A percentile compares a stretch with the other conserved stretches of the same genome.
phyloP scores from a whole-genome alignment of 2,329 filamentous ascomycete genomes.

The Seiridium cupressi region DNA sequence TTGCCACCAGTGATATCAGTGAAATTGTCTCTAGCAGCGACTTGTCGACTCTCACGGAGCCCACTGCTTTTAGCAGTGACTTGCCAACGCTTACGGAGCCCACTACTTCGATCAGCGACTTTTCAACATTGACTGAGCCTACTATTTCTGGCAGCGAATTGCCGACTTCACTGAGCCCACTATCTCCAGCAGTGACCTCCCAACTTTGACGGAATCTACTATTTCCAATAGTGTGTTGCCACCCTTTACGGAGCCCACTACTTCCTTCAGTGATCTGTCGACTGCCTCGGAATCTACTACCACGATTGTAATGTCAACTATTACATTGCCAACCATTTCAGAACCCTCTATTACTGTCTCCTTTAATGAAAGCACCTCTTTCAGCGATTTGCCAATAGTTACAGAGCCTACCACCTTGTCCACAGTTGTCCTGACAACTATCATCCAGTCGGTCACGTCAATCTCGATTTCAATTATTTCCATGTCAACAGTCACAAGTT shows the following conservation, averaged over 20 bases:
- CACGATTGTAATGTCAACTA: neutral
- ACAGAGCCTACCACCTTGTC: neutral
- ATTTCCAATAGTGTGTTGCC: neutral
- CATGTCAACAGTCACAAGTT: too few species aligned
- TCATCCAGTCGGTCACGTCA: neutral
- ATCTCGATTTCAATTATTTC: neutral
- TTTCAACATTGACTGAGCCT: too few species aligned
- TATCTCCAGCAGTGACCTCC: neutral
- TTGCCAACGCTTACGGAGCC: too few species aligned
- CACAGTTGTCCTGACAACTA: neutral
- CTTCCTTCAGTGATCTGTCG: neutral
- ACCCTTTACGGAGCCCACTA: neutral
- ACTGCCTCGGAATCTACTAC: neutral
- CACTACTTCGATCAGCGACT: too few species aligned
- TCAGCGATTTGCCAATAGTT: neutral
- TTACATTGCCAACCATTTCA: neutral
- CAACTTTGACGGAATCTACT: neutral
- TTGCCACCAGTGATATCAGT: neutral
- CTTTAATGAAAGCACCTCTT: too few species aligned
- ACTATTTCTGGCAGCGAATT: neutral
- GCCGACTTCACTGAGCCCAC: neutral
- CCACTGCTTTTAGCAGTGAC: too few species aligned
- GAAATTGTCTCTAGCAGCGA: too few species aligned
- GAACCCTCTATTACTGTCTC: neutral
- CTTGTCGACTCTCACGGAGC: too few species aligned